Evolutionary conservation across 192 early-diverging fungal species (phyloP).

Genomic region (Geosiphon pyriformis): DNA sequence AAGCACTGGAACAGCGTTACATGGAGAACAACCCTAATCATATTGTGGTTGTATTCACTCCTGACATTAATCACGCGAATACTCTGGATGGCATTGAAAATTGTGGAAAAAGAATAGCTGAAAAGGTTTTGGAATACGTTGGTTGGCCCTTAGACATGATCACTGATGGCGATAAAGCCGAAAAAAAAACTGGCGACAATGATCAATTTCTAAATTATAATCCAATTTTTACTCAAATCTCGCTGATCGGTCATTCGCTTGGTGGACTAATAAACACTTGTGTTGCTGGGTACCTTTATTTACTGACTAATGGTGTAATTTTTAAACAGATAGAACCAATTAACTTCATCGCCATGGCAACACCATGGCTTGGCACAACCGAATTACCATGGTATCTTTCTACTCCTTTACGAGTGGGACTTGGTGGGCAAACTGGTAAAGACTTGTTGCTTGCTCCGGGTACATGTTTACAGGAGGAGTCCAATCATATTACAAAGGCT

Average conservation of each 20-base stretch:
- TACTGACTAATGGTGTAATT: conserved; percentile 38
- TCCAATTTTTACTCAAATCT: conserved; percentile 32
- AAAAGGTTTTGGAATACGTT: conserved; percentile 34
- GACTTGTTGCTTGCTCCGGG: conserved; percentile 30
- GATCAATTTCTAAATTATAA: no score
- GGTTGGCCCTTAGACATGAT: background rate
- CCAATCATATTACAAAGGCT: conserved; percentile 8
- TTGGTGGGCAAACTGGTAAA: conserved; percentile 45
- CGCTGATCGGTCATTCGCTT: conserved; percentile 48
- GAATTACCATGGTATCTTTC: conserved; percentile 37
- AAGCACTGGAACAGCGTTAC: conserved; percentile 33
- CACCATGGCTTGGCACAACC: conserved; percentile 39
- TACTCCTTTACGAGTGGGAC: conserved; percentile 29
- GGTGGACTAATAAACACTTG: conserved; percentile 46
- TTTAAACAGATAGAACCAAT: conserved; percentile 34
- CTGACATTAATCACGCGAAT: conserved; percentile 40
- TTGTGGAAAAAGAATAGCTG: conserved; percentile 36
- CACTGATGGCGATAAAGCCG: conserved; percentile 4
- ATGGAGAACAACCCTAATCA: conserved; percentile 14
- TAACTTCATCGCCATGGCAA: conserved; percentile 44
- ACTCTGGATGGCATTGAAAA: conserved; percentile 44
- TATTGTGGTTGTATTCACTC: conserved; percentile 26
- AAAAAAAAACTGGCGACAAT: conserved; percentile 1
- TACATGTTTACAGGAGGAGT: background rate
- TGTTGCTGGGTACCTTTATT: conserved; percentile 36